Conservation (phyloP, 2,329 filamentous ascomycete species). For the Aquanectria penicillioides region DNA sequence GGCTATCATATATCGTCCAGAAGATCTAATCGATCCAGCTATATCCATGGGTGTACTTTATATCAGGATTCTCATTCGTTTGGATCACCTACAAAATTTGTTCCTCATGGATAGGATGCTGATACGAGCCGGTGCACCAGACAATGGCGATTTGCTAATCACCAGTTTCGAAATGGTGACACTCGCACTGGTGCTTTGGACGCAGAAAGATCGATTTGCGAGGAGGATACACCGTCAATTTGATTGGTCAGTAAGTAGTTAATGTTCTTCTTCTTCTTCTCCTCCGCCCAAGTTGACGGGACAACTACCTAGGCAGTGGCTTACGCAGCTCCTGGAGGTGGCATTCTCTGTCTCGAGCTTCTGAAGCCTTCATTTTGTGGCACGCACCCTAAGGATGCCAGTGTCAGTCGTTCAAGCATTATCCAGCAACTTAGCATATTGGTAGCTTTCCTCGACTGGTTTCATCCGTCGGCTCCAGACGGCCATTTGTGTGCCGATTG, state of each 20-base stretch:
- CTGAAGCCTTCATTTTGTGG: conserved; percentile 48
- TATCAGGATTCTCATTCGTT: conserved; percentile 9
- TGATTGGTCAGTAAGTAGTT: conserved; percentile 48
- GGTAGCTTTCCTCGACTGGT: conserved; percentile 62
- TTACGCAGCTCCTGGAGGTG: conserved; percentile 58
- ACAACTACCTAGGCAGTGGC: conserved; percentile 57
- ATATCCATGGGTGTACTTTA: background rate
- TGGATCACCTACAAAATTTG: conserved; percentile 18
- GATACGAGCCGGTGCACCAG: conserved; percentile 6
- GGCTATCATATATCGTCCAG: background rate
- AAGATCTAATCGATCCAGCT: background rate
- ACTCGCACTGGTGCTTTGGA: conserved; percentile 20
- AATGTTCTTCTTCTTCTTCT: too few species aligned
- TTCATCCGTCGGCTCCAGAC: conserved; percentile 58
- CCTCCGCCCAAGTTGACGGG: too few species aligned
- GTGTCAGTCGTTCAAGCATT: conserved; percentile 53
- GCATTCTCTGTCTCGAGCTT: conserved; percentile 60
- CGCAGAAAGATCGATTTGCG: conserved; percentile 23
- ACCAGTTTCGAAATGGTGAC: conserved; percentile 19
- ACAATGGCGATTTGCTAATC: conserved; percentile 19
- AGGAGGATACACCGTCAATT: conserved; percentile 13
- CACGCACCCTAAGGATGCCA: conserved; percentile 23
- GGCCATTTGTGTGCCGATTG: conserved; percentile 57
- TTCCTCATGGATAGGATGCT: conserved; percentile 24
- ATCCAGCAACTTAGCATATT: conserved; percentile 62